Evolutionary conservation across 805 yeast species (phyloP).

Genomic region (Candida chilensis): DNA sequence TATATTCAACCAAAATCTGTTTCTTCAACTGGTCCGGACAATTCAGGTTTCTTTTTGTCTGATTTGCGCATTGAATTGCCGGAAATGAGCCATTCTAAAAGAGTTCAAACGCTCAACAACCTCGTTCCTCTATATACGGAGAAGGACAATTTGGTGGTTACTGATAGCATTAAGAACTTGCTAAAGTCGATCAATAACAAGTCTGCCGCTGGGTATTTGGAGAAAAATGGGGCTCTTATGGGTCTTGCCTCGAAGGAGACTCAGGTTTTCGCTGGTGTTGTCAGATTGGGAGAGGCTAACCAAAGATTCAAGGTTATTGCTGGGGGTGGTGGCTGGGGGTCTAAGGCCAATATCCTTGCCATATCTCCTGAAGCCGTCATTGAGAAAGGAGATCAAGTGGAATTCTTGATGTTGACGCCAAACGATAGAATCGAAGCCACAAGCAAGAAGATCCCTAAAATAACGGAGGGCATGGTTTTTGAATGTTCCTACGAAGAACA

Average conservation of each 20-base stretch:
- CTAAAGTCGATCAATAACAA: slow-evolving; percentile 43
- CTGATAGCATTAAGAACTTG: slow-evolving; percentile 47
- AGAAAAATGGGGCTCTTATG: slow-evolving; percentile 30
- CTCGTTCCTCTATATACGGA: slow-evolving; percentile 11
- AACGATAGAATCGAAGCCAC: slow-evolving; percentile 18
- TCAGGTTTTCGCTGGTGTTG: slow-evolving; percentile 26
- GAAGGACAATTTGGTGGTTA: slow-evolving; percentile 25
- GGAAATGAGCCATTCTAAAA: slow-evolving; percentile 9
- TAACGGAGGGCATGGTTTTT: slow-evolving; percentile 1
- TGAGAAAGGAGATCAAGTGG: slow-evolving; percentile 32
- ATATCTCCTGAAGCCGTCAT: slow-evolving; percentile 48
- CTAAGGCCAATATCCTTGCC: slow-evolving; percentile 56
- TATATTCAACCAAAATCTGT: slow-evolving; percentile 14
- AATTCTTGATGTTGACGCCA: slow-evolving; percentile 36
- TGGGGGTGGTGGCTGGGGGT: slow-evolving; percentile 76
- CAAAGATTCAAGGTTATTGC: slow-evolving; percentile 47
- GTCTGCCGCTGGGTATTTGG: slow-evolving; percentile 52
- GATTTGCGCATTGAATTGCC: slow-evolving; percentile 16
- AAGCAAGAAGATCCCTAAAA: slow-evolving; percentile 10
- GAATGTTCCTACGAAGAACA: background rate
- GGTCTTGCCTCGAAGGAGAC: slow-evolving; percentile 30
- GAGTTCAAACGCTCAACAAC: slow-evolving; percentile 15
- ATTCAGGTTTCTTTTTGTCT: slow-evolving; percentile 19
- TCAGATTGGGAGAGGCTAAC: too few species aligned
- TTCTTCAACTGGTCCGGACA: slow-evolving; percentile 3